A percentile compares a stretch with the other conserved stretches of the same genome.
Evolutionary conservation across 495 filamentous ascomycete genomes (phyloP).

Genomic region (Poronia punctata): DNA sequence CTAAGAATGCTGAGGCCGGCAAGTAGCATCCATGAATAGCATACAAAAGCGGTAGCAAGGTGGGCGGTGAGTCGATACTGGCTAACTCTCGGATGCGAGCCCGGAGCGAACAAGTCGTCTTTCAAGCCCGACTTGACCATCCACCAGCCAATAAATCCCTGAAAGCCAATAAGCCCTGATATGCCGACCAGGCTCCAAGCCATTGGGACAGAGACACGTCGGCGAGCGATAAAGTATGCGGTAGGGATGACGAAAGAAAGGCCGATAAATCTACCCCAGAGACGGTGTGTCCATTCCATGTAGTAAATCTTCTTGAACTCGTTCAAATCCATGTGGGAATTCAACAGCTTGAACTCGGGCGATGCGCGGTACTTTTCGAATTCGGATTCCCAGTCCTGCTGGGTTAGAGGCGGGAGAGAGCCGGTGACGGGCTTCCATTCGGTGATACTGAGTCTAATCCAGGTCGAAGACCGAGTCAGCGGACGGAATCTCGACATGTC

Average conservation of each 20-base stretch:
- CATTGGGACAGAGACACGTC: slow-evolving; percentile 72
- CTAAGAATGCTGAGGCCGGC: slow-evolving; percentile 81
- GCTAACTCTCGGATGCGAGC: slow-evolving; percentile 81
- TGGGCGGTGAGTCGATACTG: slow-evolving; percentile 92
- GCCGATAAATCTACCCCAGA: slow-evolving; percentile 92
- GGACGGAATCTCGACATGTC: too few relatives aligned
- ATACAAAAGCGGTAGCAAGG: slow-evolving; percentile 79
- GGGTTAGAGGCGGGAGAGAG: slow-evolving; percentile 73
- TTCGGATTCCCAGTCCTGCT: slow-evolving; percentile 77
- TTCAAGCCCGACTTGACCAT: slow-evolving; percentile 96
- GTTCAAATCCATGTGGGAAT: slow-evolving; percentile 79
- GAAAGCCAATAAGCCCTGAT: slow-evolving; percentile 82
- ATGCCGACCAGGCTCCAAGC: slow-evolving; percentile 73
- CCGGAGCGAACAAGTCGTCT: slow-evolving; percentile 88
- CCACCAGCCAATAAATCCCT: slow-evolving; percentile 97
- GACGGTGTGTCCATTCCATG: slow-evolving; percentile 97
- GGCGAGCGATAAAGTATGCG: slow-evolving; percentile 76
- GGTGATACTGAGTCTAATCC: slow-evolving; percentile 83
- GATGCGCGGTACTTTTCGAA: slow-evolving; percentile 86
- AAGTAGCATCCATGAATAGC: slow-evolving; percentile 90
- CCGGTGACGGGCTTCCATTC: slow-evolving; percentile 99
- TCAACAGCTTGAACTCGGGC: slow-evolving; percentile 85
- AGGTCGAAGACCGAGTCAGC: slow-evolving; percentile 12
- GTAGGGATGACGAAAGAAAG: slow-evolving; percentile 83
- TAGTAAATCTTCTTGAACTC: slow-evolving; percentile 99